phyloP scores from a whole-genome alignment of 2,329 filamentous ascomycete species.

The Aspergillus piperis region DNA sequence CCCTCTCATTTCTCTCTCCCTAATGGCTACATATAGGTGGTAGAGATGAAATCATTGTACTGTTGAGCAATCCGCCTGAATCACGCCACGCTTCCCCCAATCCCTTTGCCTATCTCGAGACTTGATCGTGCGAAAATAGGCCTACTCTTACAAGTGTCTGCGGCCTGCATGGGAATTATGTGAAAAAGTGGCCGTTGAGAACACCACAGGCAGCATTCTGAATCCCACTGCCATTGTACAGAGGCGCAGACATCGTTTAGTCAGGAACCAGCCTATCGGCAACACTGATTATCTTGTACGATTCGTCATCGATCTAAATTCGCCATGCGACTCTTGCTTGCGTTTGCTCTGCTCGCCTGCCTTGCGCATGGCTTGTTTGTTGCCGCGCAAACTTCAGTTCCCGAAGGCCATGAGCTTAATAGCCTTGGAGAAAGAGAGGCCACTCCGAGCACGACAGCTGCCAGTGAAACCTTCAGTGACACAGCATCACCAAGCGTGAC shows the following conservation, averaged over 20 bases:
- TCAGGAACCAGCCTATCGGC: background rate
- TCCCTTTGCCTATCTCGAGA: background rate
- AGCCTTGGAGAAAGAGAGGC: slow-evolving; percentile 9
- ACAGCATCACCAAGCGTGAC: slow-evolving; percentile 10
- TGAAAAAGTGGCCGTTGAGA: slow-evolving; percentile 7
- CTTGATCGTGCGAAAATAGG: background rate
- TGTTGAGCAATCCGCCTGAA: slow-evolving; percentile 3
- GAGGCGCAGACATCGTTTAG: slow-evolving; percentile 1
- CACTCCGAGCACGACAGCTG: slow-evolving; percentile 15
- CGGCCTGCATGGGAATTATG: slow-evolving; percentile 12
- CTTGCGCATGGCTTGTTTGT: slow-evolving; percentile 18
- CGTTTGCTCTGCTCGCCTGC: slow-evolving; percentile 16
- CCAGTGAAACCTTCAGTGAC: slow-evolving; percentile 11
- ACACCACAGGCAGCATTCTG: slow-evolving; percentile 4
- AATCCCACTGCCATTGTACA: slow-evolving; percentile 2
- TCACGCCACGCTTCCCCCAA: slow-evolving; percentile 18
- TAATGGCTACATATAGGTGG: slow-evolving; percentile 16
- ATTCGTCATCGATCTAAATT: background rate
- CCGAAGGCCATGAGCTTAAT: slow-evolving; percentile 9
- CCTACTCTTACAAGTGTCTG: slow-evolving; percentile 2
- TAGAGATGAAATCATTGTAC: slow-evolving; percentile 11
- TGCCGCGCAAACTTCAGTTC: slow-evolving; percentile 15
- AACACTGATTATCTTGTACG: background rate
- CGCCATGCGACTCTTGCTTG: slow-evolving; percentile 19
- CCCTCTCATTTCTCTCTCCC: background rate